A percentile compares a stretch with the other conserved stretches of the same genome.
Conservation (phyloP, 2,329 filamentous ascomycete species). For the Fusarium haematococcum region DNA sequence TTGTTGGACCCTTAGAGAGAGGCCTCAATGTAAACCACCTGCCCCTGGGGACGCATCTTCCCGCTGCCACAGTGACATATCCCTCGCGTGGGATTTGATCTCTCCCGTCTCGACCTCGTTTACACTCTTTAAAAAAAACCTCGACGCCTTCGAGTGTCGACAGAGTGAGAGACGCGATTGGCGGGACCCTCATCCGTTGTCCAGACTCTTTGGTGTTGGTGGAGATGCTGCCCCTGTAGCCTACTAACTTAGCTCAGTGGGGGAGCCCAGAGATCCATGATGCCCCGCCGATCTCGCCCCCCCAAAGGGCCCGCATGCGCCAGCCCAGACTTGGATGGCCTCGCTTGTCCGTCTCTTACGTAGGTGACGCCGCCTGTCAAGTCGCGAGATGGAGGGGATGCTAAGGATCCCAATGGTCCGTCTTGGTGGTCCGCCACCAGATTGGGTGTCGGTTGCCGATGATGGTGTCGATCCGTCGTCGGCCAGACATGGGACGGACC, state of each 20-base stretch:
- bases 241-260: constrained; percentile 1
- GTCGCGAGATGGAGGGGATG: not conserved
- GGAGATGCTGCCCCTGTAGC: not conserved
- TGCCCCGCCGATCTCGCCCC: constrained; percentile 17
- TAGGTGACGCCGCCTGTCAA: constrained; percentile 10
- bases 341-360: constrained; percentile 21
- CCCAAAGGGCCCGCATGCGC: constrained; percentile 1
- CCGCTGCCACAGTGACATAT: constrained; percentile 29
- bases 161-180: constrained; percentile 9
- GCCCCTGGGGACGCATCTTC: not conserved
- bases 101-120: not conserved
- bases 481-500: not conserved
- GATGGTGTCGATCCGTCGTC: not conserved
- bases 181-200: not conserved
- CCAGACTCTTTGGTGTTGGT: constrained; percentile 14
- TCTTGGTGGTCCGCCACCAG: constrained; percentile 9
- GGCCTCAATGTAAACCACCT: not conserved
- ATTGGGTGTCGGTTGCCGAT: not conserved
- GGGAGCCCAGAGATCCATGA: not conserved
- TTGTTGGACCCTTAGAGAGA: not conserved
- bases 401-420: not conserved
- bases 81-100: constrained; percentile 15
- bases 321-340: constrained; percentile 6
- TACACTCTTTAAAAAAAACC: not conserved
- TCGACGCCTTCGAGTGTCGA: constrained; percentile 1